A percentile compares a stretch with the other conserved stretches of the same genome.
Conservation (phyloP, 2,329 filamentous ascomycete genomes). For the Microsporum ferrugineum region DNA sequence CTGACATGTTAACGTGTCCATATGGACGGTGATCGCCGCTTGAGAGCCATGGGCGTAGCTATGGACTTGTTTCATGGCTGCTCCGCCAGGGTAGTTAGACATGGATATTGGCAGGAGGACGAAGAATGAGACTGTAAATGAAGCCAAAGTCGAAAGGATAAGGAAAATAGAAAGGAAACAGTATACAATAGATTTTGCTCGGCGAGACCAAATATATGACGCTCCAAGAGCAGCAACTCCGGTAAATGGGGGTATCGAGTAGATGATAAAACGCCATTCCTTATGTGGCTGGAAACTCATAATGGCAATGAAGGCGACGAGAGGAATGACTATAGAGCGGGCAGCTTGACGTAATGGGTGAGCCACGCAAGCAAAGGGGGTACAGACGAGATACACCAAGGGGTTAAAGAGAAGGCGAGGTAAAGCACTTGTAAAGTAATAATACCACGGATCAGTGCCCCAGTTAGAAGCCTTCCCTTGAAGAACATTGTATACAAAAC, state of each 20-base stretch:
- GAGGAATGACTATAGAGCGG: constrained; percentile 51
- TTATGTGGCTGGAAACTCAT: constrained; percentile 92
- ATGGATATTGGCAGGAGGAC: constrained; percentile 73
- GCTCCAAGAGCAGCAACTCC: constrained; percentile 64
- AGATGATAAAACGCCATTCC: constrained; percentile 90
- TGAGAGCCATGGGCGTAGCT: constrained; percentile 20
- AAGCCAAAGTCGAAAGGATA: constrained; percentile 47
- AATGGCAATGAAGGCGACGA: constrained; percentile 58
- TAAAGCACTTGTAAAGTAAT: constrained; percentile 71
- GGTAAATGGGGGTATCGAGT: constrained; percentile 69
- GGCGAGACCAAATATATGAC: constrained; percentile 55
- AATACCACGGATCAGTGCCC: constrained; percentile 77
- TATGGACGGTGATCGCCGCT: constrained; percentile 35
- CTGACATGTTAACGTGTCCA: constrained; percentile 52
- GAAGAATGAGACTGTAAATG: constrained; percentile 49
- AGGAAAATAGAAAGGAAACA: constrained; percentile 45
- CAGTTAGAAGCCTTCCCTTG: constrained; percentile 72
- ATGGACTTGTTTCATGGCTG: constrained; percentile 50
- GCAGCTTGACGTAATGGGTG: constrained; percentile 41
- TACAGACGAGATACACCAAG: constrained; percentile 43
- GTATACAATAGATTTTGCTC: constrained; percentile 50
- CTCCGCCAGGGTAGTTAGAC: constrained; percentile 86
- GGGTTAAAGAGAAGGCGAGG: constrained; percentile 80
- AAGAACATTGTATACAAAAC: constrained; percentile 85
- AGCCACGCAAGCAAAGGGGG: constrained; percentile 44